These are phyloP conservation scores for Mariannaea sp. DNA, from an alignment of 2,329 filamentous ascomycete genomes.

Conservation along the genomic window DNA sequence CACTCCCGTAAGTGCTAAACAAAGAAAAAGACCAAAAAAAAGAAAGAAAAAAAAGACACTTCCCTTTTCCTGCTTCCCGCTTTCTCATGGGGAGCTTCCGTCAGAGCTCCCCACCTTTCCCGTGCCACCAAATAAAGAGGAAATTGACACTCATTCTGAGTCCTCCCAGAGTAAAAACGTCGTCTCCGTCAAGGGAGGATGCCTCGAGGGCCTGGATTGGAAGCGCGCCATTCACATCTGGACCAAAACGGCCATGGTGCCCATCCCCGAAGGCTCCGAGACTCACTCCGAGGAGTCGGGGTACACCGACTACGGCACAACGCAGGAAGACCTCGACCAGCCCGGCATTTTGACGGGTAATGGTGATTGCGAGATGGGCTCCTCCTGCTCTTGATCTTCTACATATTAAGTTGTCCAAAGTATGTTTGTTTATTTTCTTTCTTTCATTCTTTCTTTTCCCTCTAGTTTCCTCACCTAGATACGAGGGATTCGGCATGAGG, in stretches of 20 bases:
- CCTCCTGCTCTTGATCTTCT: too few species aligned
- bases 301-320: constrained; percentile 48
- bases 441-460: too few species aligned
- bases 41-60: too few species aligned
- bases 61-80: background rate
- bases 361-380: constrained; percentile 36
- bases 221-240: constrained; percentile 67
- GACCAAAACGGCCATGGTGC: constrained; percentile 69
- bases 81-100: too few species aligned
- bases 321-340: constrained; percentile 55
- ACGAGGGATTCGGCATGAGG: too few species aligned
- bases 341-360: constrained; percentile 47
- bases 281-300: constrained; percentile 58
- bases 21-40: too few species aligned
- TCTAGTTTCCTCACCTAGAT: too few species aligned
- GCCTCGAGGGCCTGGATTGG: constrained; percentile 67
- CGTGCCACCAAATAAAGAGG: background rate
- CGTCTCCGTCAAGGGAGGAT: constrained; percentile 70
- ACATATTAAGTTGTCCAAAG: too few species aligned
- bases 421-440: too few species aligned
- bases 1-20: constrained; percentile 54
- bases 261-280: constrained; percentile 69
- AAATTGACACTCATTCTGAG: constrained; percentile 23
- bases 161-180: constrained; percentile 59
- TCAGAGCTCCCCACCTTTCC: too few species aligned